Conservation (phyloP, 345 rosid genomes). For the Syzygium jambos region DNA sequence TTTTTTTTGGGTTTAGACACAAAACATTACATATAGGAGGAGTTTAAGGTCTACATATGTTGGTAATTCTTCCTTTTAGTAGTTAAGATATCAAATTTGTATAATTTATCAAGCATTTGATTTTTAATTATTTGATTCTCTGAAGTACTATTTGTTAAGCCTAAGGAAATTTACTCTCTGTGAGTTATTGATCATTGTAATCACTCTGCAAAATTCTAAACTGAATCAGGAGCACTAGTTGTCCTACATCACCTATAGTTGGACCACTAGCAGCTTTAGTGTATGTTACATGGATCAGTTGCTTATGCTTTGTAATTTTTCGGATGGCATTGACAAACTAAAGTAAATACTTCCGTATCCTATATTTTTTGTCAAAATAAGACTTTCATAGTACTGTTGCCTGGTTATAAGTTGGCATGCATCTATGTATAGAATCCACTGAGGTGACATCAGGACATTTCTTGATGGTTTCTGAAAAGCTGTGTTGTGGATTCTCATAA, state of each 20-base stretch:
- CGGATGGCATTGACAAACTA: not conserved
- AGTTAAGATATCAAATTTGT: not conserved
- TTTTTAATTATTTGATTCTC: not conserved
- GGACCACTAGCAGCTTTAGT: not conserved
- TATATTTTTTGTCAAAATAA: not conserved
- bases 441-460: not conserved
- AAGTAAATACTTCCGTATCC: not conserved
- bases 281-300: not conserved
- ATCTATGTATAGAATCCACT: not conserved
- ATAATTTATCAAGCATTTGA: not conserved
- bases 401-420: not conserved
- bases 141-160: not conserved
- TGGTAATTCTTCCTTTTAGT: not conserved
- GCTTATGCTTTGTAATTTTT: not conserved
- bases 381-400: not conserved
- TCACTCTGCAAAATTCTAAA: not conserved
- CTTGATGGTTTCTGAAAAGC: not conserved
- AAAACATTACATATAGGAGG: not conserved
- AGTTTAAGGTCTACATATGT: not conserved
- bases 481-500: not conserved
- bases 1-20: not conserved
- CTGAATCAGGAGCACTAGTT: not conserved
- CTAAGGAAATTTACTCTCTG: not conserved
- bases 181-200: not conserved
- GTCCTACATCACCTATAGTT: not conserved